Conservation (phyloP, 2,329 filamentous ascomycete genomes). For the Colletotrichum scovillei region DNA sequence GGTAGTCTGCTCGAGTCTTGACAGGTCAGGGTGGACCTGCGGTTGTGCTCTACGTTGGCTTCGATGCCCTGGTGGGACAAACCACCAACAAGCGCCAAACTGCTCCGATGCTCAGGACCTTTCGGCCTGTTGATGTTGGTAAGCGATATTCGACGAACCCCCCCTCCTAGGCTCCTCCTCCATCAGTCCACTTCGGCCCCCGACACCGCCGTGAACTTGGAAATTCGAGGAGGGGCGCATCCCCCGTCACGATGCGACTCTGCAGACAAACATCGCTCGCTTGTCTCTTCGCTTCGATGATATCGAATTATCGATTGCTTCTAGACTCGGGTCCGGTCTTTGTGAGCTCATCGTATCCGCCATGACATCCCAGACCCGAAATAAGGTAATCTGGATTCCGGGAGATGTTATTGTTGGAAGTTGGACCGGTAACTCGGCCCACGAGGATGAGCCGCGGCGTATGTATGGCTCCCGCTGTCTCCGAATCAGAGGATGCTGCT, state of each 20-base stretch:
- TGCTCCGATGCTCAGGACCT: background rate
- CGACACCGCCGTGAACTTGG: constrained; percentile 4
- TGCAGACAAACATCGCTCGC: background rate
- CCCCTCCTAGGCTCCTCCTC: background rate
- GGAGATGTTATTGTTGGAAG: background rate
- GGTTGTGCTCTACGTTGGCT: background rate
- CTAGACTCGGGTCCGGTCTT: background rate
- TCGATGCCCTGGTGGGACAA: background rate
- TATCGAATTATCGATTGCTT: background rate
- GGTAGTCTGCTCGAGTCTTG: background rate
- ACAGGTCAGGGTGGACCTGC: background rate
- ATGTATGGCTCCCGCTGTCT: background rate
- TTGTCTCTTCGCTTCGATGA: background rate
- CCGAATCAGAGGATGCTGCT: background rate
- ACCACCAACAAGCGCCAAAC: background rate
- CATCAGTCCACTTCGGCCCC: background rate
- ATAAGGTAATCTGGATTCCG: background rate
- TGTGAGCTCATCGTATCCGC: background rate
- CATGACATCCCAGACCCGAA: background rate
- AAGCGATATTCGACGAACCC: constrained; percentile 28
- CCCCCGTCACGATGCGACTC: constrained; percentile 22
- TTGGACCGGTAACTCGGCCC: background rate
- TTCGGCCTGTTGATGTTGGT: background rate
- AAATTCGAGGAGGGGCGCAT: constrained; percentile 22
- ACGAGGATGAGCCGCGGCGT: background rate